A percentile compares a stretch with the other conserved stretches of the same genome.
phyloP scores from a whole-genome alignment of 768 basidiomycete genomes.

The Exidia glandulosa region DNA sequence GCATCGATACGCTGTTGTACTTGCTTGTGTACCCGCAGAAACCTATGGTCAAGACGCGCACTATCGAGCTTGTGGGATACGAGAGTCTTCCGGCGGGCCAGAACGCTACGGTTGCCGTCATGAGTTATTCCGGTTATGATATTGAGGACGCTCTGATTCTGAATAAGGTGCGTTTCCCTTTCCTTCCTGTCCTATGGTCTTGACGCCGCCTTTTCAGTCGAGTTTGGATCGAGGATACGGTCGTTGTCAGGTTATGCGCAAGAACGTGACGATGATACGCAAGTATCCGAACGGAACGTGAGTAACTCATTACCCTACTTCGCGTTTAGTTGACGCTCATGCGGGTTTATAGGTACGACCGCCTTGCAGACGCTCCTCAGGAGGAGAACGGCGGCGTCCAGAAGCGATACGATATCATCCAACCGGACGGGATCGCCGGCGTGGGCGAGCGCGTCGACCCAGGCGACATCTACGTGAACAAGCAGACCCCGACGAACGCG shows the following conservation, averaged over 20 bases:
- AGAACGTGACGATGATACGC: conserved; percentile 86
- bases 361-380: conserved; percentile 82
- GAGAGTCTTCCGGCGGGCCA: conserved; percentile 95
- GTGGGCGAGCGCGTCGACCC: conserved; percentile 92
- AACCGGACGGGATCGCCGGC: conserved; percentile 85
- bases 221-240: conserved; percentile 97
- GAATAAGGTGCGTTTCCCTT: conserved; percentile 53
- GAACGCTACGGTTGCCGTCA: conserved; percentile 96
- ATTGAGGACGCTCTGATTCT: conserved; percentile 97
- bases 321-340: background rate
- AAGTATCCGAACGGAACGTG: conserved; percentile 97
- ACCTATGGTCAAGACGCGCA: conserved; percentile 99
- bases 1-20: conserved; percentile 97
- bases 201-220: conserved; percentile 39
- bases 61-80: conserved; percentile 93
- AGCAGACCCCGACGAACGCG: conserved; percentile 92
- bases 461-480: conserved; percentile 91
- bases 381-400: conserved; percentile 71
- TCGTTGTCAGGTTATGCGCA: conserved; percentile 92
- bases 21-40: conserved; percentile 96
- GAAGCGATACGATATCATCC: conserved; percentile 85
- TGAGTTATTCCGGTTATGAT: conserved; percentile 99
- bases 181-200: background rate
- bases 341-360: conserved; percentile 57
- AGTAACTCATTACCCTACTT: conserved; percentile 25